Percentiles rank a stretch among this genome's conserved stretches.
phyloP scores from a whole-genome alignment of 2,329 filamentous ascomycete species.

The Xylariaceae sp. region DNA sequence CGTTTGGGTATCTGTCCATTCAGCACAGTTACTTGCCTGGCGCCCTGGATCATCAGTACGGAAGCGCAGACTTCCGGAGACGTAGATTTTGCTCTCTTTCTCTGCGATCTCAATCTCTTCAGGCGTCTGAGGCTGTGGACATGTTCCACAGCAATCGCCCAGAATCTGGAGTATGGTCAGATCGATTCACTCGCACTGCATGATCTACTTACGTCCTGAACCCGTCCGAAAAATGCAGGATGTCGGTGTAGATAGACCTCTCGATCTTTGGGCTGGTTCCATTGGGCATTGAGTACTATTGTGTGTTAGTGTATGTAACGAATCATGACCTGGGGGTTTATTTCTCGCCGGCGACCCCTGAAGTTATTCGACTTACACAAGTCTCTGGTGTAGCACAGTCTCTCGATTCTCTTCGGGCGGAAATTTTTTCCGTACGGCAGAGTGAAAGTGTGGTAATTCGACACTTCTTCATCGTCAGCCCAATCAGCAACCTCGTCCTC shows the following conservation, averaged over 20 bases:
- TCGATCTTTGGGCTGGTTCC: constrained; percentile 74
- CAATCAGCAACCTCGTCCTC: constrained; percentile 82
- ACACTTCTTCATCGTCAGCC: constrained; percentile 70
- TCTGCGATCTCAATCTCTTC: constrained; percentile 68
- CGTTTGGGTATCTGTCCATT: background rate
- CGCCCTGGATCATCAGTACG: constrained; percentile 76
- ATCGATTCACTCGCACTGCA: background rate
- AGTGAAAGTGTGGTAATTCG: constrained; percentile 73
- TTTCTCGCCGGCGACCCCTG: background rate
- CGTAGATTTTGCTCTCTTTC: constrained; percentile 69
- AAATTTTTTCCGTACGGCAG: constrained; percentile 61
- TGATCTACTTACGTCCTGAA: constrained; percentile 47
- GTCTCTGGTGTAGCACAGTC: constrained; percentile 75
- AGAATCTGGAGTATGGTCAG: constrained; percentile 44
- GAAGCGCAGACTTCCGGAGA: constrained; percentile 69
- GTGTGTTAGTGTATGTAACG: constrained; percentile 1
- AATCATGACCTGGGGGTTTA: background rate
- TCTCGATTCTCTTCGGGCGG: constrained; percentile 69
- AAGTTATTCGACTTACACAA: constrained; percentile 39
- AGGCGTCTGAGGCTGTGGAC: constrained; percentile 61
- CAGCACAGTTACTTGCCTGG: constrained; percentile 40
- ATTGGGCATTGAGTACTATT: constrained; percentile 71
- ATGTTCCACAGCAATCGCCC: constrained; percentile 75
- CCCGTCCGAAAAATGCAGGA: constrained; percentile 76
- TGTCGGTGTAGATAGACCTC: constrained; percentile 75